phyloP scores from a whole-genome alignment of 2,329 filamentous ascomycete genomes.

The Colletotrichum coccodes region DNA sequence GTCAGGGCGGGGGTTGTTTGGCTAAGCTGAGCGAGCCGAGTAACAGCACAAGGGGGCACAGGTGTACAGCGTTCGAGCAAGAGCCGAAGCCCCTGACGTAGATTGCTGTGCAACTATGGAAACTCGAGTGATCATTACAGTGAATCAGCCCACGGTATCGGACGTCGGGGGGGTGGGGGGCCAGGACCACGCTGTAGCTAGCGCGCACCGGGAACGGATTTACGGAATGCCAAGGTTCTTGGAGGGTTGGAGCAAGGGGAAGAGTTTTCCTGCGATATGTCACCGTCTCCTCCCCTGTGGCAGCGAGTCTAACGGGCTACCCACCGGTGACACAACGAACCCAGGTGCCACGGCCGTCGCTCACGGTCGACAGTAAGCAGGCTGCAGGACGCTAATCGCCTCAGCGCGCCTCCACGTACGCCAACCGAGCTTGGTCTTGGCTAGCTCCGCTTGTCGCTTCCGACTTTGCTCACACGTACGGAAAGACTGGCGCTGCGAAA shows the following conservation, averaged over 20 bases:
- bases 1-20: neutral
- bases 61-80: neutral
- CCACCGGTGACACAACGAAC: neutral
- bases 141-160: neutral
- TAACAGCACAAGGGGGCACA: neutral
- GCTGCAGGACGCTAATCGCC: conserved; percentile 19
- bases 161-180: neutral
- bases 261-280: neutral
- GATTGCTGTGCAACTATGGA: neutral
- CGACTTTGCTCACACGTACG: too few species aligned
- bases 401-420: neutral
- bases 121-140: neutral
- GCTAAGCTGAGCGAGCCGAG: neutral
- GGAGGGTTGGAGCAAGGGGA: neutral
- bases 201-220: neutral
- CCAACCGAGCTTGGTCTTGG: neutral
- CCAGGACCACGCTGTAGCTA: neutral
- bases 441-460: neutral
- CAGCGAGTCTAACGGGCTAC: neutral
- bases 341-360: neutral
- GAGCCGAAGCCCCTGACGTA: neutral
- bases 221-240: neutral
- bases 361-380: conserved; percentile 6
- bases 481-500: too few species aligned
- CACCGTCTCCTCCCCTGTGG: conserved; percentile 6